Evolutionary conservation across 495 filamentous ascomycete species (phyloP).

Genomic region (Aspergillus homomorphus): DNA sequence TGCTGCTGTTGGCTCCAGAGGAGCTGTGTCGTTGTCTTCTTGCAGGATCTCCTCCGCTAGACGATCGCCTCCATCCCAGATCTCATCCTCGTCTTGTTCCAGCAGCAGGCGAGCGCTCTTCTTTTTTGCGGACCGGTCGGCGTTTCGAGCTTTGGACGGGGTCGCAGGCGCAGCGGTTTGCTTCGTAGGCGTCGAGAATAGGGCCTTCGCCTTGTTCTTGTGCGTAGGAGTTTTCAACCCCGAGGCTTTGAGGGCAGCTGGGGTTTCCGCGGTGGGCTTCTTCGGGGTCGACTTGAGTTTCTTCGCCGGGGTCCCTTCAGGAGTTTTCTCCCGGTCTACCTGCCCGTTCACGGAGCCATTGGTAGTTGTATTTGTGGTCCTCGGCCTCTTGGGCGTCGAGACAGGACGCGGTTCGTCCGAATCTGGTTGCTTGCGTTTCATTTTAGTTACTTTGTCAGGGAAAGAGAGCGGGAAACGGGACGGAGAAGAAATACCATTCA

Average conservation of each 20-base stretch:
- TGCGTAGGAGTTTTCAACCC: conserved; percentile 45
- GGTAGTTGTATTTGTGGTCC: conserved; percentile 20
- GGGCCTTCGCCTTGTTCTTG: conserved; percentile 36
- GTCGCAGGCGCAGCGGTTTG: conserved; percentile 31
- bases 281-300: conserved; percentile 36
- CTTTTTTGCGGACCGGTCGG: conserved; percentile 78
- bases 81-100: conserved; percentile 68
- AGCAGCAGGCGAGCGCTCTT: conserved; percentile 78
- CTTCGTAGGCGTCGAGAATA: conserved; percentile 44
- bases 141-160: conserved; percentile 60
- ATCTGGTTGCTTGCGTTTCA: conserved; percentile 49
- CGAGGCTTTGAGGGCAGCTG: conserved; percentile 39
- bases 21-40: conserved; percentile 36
- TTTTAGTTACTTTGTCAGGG: conserved; percentile 22
- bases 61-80: conserved; percentile 69
- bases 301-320: conserved; percentile 31
- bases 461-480: neutral
- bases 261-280: conserved; percentile 32
- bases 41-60: conserved; percentile 71
- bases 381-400: conserved; percentile 43
- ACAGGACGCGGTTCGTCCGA: conserved; percentile 37
- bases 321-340: conserved; percentile 22
- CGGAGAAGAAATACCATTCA: conserved; percentile 38
- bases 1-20: conserved; percentile 22
- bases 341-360: conserved; percentile 31